Evolutionary conservation across 495 filamentous ascomycete species (phyloP), one percentile per base, ranked within the genome.

Genomic region (Penicillium steckii): DNA sequence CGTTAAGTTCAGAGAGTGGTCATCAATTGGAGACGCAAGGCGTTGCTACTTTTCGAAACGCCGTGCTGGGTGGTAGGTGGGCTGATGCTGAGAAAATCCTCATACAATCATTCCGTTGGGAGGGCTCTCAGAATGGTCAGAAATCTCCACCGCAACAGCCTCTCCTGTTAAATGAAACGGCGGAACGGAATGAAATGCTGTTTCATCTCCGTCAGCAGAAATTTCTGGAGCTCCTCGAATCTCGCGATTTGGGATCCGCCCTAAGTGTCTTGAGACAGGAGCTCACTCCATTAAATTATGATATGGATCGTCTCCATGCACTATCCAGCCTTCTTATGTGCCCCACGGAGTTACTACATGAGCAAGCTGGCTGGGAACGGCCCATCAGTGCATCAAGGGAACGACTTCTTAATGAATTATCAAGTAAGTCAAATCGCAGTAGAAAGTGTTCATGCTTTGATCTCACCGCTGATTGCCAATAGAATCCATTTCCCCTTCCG

Each of bases 291-390:
- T 71, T 97, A 29, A 87, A 92, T 59, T 84, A 87, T 63, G 89
- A 95, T 58, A 82, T 84, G 15, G 76, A 78, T 37, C 79, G 80
- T 68, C 73, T 97, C 17, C 90, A 96, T 70, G 83, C 85, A 43
- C 78, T 99, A 13, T 93, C 94, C 38, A 92, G 90, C 70, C 75
- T 96, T 33, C 82, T 98, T 35, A 95, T 97, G 89, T 96, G 90
- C 62, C 80, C 89, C 4, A 74, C 81, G 0, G 90, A 94, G 27
- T 86, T 95, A 57, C 70, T 97, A 22, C 90, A 84, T 65, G 70
- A 69, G n/a, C 87, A 91, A 71, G 89, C 93, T 8, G 76, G 83
- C 8, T 97, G 91, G 93, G 88, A 96, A 68, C 91, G 94, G 5
- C 85, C 92, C n/a, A 66, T 79, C 37, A 89, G 85, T 46, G 67